These are phyloP conservation scores for Backusella mclennaniae DNA, from an alignment of 192 early-diverging fungal genomes.

Conservation along the genomic window DNA sequence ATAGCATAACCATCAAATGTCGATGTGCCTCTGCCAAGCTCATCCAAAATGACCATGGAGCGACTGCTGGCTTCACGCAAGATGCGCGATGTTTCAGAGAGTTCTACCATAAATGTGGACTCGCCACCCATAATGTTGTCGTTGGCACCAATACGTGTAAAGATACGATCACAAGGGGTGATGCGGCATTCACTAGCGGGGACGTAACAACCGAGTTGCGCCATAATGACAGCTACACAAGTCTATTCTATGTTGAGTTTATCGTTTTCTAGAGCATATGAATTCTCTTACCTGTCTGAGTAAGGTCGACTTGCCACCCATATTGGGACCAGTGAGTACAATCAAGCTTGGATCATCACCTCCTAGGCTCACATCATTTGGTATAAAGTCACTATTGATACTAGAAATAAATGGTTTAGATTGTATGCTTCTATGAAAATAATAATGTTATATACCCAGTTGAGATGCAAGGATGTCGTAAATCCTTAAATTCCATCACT, in stretches of 20 bases:
- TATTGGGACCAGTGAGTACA: slow-evolving; percentile 97
- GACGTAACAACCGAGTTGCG: slow-evolving; percentile 93
- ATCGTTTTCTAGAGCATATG: neutral
- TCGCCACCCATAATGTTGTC: slow-evolving; percentile 95
- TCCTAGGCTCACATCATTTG: slow-evolving; percentile 90
- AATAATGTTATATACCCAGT: slow-evolving; percentile 42
- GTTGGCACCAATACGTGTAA: slow-evolving; percentile 96
- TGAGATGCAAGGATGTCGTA: slow-evolving; percentile 92
- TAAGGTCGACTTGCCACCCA: slow-evolving; percentile 98
- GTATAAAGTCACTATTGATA: slow-evolving; percentile 77
- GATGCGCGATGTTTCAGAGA: slow-evolving; percentile 92
- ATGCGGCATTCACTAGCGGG: slow-evolving; percentile 69
- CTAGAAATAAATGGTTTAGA: neutral
- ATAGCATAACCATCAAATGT: slow-evolving; percentile 98
- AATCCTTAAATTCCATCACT: slow-evolving; percentile 78
- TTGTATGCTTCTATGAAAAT: neutral
- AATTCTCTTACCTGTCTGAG: slow-evolving; percentile 73
- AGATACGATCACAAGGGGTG: slow-evolving; percentile 90
- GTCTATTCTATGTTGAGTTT: slow-evolving; percentile 44
- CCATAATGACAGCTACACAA: slow-evolving; percentile 93
- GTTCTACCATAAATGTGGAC: slow-evolving; percentile 97
- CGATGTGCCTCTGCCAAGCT: slow-evolving; percentile 95
- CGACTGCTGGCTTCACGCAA: slow-evolving; percentile 85
- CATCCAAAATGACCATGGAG: slow-evolving; percentile 95
- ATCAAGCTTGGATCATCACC: slow-evolving; percentile 68